Conservation (phyloP, 2,329 filamentous ascomycete species). For the Fusarium tuaranense region DNA sequence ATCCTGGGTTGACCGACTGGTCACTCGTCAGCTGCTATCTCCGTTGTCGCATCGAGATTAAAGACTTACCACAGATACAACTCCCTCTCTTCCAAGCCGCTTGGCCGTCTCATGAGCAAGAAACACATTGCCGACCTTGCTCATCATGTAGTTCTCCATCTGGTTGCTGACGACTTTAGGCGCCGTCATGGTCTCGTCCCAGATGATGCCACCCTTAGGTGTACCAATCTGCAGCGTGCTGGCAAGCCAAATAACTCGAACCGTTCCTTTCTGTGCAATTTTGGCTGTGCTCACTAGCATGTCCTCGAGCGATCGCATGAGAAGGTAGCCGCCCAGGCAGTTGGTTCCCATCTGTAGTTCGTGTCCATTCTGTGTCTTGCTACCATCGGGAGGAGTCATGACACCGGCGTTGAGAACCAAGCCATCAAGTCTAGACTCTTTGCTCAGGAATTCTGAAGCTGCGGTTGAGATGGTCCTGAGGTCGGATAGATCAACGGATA, state of each 20-base stretch:
- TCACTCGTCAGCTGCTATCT: background rate
- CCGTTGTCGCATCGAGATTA: no score
- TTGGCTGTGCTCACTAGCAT: constrained; percentile 10
- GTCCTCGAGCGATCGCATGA: constrained; percentile 19
- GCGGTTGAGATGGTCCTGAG: constrained; percentile 18
- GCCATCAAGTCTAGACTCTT: constrained; percentile 29
- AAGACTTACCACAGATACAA: constrained; percentile 28
- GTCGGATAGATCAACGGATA: constrained; percentile 32
- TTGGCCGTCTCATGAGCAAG: constrained; percentile 25
- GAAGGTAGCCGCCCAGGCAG: constrained; percentile 32
- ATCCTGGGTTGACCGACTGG: constrained; percentile 34
- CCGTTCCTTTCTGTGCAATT: constrained; percentile 10
- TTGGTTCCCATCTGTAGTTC: constrained; percentile 39
- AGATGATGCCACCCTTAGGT: constrained; percentile 27
- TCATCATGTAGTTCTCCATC: constrained; percentile 41
- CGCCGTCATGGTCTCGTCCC: constrained; percentile 23
- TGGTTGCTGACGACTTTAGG: constrained; percentile 27
- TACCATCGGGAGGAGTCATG: constrained; percentile 32
- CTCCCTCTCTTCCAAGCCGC: constrained; percentile 20
- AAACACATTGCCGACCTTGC: constrained; percentile 31
- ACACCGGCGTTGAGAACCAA: constrained; percentile 36
- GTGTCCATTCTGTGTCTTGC: constrained; percentile 28
- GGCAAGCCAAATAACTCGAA: constrained; percentile 31
- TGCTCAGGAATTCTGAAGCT: background rate
- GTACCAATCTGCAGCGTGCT: constrained; percentile 35